phyloP scores from a whole-genome alignment of 2,329 filamentous ascomycete genomes.

The Plectosphaerella cucumerina region DNA sequence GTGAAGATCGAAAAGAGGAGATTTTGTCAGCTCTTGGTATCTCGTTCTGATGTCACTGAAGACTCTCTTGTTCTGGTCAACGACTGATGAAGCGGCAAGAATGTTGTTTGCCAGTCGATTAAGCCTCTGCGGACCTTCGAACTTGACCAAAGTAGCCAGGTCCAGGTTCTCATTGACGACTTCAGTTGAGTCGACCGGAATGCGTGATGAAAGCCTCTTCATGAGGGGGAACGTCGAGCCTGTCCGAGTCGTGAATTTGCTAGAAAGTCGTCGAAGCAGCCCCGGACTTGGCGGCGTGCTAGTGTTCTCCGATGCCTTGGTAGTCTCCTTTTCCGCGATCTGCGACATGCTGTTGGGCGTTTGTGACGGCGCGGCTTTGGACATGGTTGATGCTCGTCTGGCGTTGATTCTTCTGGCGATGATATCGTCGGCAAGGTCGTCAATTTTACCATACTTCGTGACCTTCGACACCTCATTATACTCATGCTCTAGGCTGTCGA shows the following conservation, averaged over 20 bases:
- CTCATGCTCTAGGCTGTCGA: neutral
- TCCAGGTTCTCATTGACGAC: neutral
- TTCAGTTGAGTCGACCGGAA: neutral
- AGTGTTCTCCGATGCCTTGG: too few relatives aligned
- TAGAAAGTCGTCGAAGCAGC: too few relatives aligned
- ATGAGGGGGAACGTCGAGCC: too few relatives aligned
- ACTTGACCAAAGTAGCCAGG: neutral
- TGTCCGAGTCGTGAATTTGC: too few relatives aligned
- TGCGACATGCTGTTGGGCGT: too few relatives aligned
- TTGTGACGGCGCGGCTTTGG: too few relatives aligned
- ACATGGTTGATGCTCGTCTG: too few relatives aligned
- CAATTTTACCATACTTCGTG: neutral
- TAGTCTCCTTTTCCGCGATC: too few relatives aligned
- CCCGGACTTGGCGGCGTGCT: too few relatives aligned
- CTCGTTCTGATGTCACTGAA: neutral
- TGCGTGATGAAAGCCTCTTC: too few relatives aligned
- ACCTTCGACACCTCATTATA: neutral
- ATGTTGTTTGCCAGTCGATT: neutral
- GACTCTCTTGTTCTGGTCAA: neutral
- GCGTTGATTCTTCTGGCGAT: too few relatives aligned
- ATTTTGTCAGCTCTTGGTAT: neutral
- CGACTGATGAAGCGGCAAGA: neutral
- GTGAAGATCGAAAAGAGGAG: neutral
- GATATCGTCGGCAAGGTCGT: neutral
- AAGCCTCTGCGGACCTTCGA: neutral